Base-by-base conservation (phyloP, 1,139 yeast genomes). In the Nematodospora anomalae region DNA sequence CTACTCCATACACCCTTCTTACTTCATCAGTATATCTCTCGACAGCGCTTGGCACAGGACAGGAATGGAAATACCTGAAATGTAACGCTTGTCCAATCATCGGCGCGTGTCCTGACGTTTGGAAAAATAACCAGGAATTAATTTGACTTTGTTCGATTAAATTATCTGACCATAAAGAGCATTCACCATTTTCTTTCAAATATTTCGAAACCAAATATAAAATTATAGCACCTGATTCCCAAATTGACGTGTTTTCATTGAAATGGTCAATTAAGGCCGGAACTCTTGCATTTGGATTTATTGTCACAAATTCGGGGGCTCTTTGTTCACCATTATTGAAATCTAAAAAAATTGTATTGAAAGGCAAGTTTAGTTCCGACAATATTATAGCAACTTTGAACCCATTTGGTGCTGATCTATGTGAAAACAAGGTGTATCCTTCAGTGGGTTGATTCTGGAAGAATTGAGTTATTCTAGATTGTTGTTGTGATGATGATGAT, bases 11-110 rank as follows among this genome's bases (percentile, higher is more conserved):
- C 21, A 90, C 96, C 46, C 97, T 72, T 53, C 96, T 74, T 16
- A 90, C 97, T 62, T 90, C 97, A 51, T 88, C 96, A 1, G 89
- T 83, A 60, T 90, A 90, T 53, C 97, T 73, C 52, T 86, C 95
- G 24, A 89, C 86, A 2, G 97, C 97, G 45, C 89, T 79, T 13
- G 92, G 88, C 3, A 90, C 88, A 41, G 83, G 84, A 42, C 85
- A 84, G 6, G 92, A 76, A 60, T 90, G 97, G 71, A 89, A 89
- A 60, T 86, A 87, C 52, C 92, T 74, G 67, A 90, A 90, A 68
- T 90, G 97, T 51, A 89, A 74, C 3, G 97, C 97, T 60, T 90
- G 97, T 16, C 97, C 97, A 52, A 90, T 87, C 96, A 90, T 90
- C 18, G 97, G 97, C 1, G 97, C 96, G 58, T 89, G 97, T 10